Evolutionary conservation across 2,329 filamentous ascomycete species (phyloP), one percentile per base, ranked within the genome.

Genomic region (Aspergillus novoparasiticus): DNA sequence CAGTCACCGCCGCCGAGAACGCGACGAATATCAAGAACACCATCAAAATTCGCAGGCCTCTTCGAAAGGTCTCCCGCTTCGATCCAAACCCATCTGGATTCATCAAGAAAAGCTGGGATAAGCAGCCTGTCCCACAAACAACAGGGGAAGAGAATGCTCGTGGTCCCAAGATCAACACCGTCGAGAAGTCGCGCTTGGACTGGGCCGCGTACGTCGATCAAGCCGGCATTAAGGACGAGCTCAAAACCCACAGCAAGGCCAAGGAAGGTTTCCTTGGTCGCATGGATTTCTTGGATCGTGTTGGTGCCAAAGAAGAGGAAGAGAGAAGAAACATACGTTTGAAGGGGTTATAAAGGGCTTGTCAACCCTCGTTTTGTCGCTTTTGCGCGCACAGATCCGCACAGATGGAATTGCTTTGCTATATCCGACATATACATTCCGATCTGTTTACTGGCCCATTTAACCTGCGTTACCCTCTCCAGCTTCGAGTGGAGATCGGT

Each of bases 111-210:
- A 81, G 74, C 68, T 80, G 78, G 79, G 77, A 78, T 70, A 80
- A 78, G 61, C 74, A 78, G 43, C 60, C 78, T 62, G 59, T 67
- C 26, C 60, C 70, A 0, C 71, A 68, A 55, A 61, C 60, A 30
- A 60, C 63, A 8, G 69, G 69, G 43, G 73, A 72, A 63, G 68
- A 73, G 63, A 71, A 72, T 34, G 65, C 80, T 72, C 69, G 83
- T 76, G 78, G 84, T 70, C 84, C 85, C 62, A 89, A 88, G 71
- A 83, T 90, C 77, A 89, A 88, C 67, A 88, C 87, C 0, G 86
- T 90, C 57, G 86, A 89, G 75, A 90, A 89, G 75, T 88, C 85
- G 34, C 83, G 86, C 59, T 78, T 89, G 70, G 87, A 90, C 69
- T 90, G 87, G 87, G 86, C 85, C 23, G 82, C 83, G 12, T 88